phyloP scores from a whole-genome alignment of 2,329 filamentous ascomycete species.

The Aureobasidium namibiae region DNA sequence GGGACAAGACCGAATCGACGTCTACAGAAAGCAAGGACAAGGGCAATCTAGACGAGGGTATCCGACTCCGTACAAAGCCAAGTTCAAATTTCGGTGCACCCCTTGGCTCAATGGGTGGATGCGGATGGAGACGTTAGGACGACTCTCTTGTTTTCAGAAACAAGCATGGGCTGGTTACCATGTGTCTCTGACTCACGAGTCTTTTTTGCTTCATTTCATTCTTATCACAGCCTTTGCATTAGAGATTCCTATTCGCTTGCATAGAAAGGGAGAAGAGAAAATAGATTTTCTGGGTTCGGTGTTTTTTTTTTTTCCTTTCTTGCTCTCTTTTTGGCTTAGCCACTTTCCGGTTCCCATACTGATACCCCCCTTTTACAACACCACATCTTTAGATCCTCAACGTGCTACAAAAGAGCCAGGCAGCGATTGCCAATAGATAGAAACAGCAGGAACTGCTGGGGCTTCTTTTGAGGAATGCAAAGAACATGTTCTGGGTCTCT shows the following conservation, averaged over 20 bases:
- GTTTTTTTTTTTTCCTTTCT: background rate
- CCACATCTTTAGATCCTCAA: too few species aligned
- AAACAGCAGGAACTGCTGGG: background rate
- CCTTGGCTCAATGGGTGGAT: slow-evolving; percentile 25
- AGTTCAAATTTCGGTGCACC: slow-evolving; percentile 30
- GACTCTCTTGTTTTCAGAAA: slow-evolving; percentile 14
- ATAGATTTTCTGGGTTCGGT: background rate
- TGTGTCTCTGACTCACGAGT: background rate
- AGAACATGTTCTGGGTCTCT: background rate
- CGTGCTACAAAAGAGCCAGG: too few species aligned
- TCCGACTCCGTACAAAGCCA: slow-evolving; percentile 29
- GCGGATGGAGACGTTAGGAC: slow-evolving; percentile 19
- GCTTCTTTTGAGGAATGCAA: slow-evolving; percentile 9
- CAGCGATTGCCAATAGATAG: background rate
- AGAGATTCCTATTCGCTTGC: background rate
- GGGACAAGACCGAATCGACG: background rate
- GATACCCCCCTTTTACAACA: background rate
- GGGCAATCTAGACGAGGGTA: slow-evolving; percentile 20
- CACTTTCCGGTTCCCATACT: background rate
- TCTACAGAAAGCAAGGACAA: background rate
- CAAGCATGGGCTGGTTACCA: background rate
- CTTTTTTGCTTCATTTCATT: background rate
- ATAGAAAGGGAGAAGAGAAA: background rate
- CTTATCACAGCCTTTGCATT: background rate
- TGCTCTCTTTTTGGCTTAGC: background rate